Conservation (phyloP, 164 flowering plant genomes). For the Pachysandra terminalis region DNA sequence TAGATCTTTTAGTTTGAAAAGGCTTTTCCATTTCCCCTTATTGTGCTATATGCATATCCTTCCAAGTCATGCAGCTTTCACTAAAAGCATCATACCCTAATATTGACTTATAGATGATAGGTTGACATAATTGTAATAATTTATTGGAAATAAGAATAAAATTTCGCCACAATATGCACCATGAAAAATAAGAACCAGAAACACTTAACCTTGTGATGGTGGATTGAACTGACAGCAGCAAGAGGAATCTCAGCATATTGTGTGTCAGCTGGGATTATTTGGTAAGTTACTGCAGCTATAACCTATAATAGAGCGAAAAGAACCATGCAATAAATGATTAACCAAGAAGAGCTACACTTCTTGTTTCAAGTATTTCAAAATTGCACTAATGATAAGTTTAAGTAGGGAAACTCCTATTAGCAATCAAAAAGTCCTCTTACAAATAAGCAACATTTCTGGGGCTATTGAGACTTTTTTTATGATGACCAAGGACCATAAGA, state of each 20-base stretch:
- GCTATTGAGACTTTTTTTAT: too few relatives aligned
- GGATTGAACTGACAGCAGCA: constrained; percentile 59
- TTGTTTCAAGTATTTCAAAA: too few relatives aligned
- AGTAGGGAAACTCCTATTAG: too few relatives aligned
- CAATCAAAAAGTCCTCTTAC: too few relatives aligned
- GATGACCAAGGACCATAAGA: too few relatives aligned
- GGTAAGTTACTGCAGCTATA: constrained; percentile 76
- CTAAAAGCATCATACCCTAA: neutral
- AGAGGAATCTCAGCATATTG: constrained; percentile 88
- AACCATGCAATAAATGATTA: constrained; percentile 3
- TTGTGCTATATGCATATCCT: too few relatives aligned
- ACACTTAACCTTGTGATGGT: constrained; percentile 60
- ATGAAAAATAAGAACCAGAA: neutral
- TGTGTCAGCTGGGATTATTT: constrained; percentile 78
- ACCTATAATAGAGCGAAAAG: constrained; percentile 40
- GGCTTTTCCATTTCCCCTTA: neutral
- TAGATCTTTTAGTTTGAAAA: neutral
- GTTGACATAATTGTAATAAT: neutral
- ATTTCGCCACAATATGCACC: neutral
- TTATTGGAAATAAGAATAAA: neutral
- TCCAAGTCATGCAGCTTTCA: too few relatives aligned
- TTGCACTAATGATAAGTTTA: too few relatives aligned
- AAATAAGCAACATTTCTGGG: too few relatives aligned
- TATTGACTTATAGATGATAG: neutral
- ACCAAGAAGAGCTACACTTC: neutral